Evolutionary conservation across 2,329 filamentous ascomycete genomes (phyloP), one percentile per base, ranked within the genome.

Genomic region (Colletotrichum shisoi): DNA sequence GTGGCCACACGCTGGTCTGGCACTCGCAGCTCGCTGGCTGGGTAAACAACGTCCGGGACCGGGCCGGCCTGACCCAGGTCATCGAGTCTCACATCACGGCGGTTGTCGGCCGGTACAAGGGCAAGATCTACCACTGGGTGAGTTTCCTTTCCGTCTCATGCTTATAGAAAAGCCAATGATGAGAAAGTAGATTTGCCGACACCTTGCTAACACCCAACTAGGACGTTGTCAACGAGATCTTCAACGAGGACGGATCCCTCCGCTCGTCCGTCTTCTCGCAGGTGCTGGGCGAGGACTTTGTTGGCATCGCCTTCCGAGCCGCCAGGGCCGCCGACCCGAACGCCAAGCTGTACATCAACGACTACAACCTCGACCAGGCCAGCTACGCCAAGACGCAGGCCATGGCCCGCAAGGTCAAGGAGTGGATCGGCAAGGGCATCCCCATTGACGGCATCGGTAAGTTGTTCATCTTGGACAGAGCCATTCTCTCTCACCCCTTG

Each of bases 311-410:
- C 42, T 93, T 92, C 79, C 82, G 85, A 59, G 86, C 90, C 12
- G 90, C 91, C 21, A 84, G 85, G 58, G 81, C 82, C 9, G 89
- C 88, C 15, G 90, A 92, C 75, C 88, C 90, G 2, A 72, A 77
- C 63, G 89, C 87, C 3, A 89, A 89, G 78, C 82, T 93, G 45
- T 93, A 91, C 80, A 91, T 92, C 79, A 93, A 93, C 77, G 90
- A 93, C 76, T 87, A 84, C 78, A 91, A 90, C 79, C 83, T 91
- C 59, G 89, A 91, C 78, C 80, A 77, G 49, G 82, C 88, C 19
- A 82, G 72, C 70, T 83, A 84, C 72, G 79, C 83, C 70, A 92
- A 93, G 80, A 80, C 81, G 42, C 79, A 72, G 24, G 82, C 82
- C 53, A 85, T 90, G 80, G 80, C 84, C 4, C 75, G 74, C 42